A percentile compares a stretch with the other conserved stretches of the same genome.
Conservation (phyloP, 225 moss, liverwort and hornwort species). For the Straminergon stramineum region DNA sequence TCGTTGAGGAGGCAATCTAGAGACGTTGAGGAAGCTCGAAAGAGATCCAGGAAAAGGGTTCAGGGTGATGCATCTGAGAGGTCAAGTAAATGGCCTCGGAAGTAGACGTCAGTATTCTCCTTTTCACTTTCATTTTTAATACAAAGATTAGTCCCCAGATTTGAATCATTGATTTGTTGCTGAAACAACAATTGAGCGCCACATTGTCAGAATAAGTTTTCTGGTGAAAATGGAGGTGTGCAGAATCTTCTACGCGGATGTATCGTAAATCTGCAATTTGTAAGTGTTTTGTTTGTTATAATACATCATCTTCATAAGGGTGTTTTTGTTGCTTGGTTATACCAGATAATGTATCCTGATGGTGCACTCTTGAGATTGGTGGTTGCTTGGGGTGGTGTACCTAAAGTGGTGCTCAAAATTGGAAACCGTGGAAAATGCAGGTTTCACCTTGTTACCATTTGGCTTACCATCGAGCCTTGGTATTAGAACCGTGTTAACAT, state of each 20-base stretch:
- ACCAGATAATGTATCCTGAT: background rate
- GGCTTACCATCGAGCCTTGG: background rate
- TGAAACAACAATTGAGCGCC: background rate
- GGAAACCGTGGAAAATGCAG: background rate
- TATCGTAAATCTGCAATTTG: background rate
- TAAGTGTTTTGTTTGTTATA: background rate
- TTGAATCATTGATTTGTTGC: background rate
- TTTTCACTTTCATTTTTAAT: background rate
- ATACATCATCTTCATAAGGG: background rate
- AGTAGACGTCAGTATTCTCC: background rate
- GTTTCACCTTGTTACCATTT: background rate
- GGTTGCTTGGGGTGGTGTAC: background rate
- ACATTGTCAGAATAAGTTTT: background rate
- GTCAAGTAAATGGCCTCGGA: slow-evolving; percentile 4
- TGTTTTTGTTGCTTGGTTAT: background rate
- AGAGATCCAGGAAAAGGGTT: slow-evolving; percentile 2
- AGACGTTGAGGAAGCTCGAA: background rate
- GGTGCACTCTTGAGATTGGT: background rate
- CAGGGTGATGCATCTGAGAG: slow-evolving; percentile 4
- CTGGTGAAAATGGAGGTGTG: background rate
- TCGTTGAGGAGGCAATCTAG: slow-evolving; percentile 13
- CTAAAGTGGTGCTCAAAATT: background rate
- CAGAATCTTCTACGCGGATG: background rate
- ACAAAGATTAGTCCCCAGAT: background rate
- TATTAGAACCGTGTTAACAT: background rate